Base-by-base conservation (phyloP, 2,329 filamentous ascomycete genomes). In the Penicillium sp. region DNA sequence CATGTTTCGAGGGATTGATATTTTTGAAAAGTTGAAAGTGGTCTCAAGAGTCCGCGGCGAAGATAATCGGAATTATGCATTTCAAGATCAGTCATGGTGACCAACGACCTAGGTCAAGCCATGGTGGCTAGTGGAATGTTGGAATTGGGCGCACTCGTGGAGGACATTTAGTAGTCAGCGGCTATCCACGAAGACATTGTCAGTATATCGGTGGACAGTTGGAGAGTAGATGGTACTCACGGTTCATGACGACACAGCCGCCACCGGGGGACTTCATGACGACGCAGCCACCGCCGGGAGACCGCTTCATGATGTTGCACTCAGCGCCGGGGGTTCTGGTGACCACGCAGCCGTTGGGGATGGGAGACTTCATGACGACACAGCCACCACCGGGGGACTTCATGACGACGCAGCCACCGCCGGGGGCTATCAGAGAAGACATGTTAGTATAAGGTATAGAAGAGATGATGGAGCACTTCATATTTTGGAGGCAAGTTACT, bases 391-490 rank as follows among this genome's bases (percentile, higher is more conserved):
- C 42, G 16, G 50, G 50, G 34, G 50, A 38, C 18, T 39, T 47
- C 69, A 70, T 70, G 50, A 71, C 58, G 37, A 68, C 61, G 59
- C 69, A 71, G 56, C 69, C 68, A 52, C 65, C 66, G 32, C 66
- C 66, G 54, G 69, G 67, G 49, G 63, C 62, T 45, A 64, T 63
- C 53, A 24, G 50, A 44, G 35, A 44, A 24, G n/a, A 31, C 7
- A 26, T 55, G 50, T 61, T 53, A 61, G 53, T 18, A 43, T 35
- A 16, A 53, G 4, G 18, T 38, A 39, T 24, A 18, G 11, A 26
- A 24, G 26, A n/a, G 16, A 34, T 4, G 35, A 16, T 18, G 32
- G 18, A n/a, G 18, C 14, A 37, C 13, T 42, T 39, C 6, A 29
- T 49, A 34, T 13, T 26, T 48, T 39, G 22, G 22, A 29, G 34